Conservation (phyloP, 1,284 basidiomycete genomes). For the Ceratobasidium sp. region DNA sequence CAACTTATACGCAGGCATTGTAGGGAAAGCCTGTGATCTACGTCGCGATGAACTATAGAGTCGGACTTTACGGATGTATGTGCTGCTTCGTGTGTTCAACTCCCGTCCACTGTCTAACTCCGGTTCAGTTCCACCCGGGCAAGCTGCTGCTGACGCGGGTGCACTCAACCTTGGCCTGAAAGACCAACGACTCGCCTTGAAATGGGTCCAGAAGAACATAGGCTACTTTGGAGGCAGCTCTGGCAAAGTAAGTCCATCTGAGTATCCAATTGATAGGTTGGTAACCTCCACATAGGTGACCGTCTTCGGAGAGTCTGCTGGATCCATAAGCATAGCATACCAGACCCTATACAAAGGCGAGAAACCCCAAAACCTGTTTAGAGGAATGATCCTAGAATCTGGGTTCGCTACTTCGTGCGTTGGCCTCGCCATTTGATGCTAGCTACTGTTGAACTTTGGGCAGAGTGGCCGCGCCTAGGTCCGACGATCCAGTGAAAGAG, state of each 20-base stretch:
- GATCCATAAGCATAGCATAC: conserved; percentile 49
- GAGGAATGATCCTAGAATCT: conserved; percentile 47
- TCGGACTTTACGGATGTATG: conserved; percentile 37
- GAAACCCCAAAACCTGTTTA: conserved; percentile 30
- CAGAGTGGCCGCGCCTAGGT: not conserved
- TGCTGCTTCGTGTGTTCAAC: conserved; percentile 1
- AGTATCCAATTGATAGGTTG: not conserved
- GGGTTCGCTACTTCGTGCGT: conserved; percentile 43
- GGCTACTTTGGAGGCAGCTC: conserved; percentile 62
- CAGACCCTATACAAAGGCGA: conserved; percentile 50
- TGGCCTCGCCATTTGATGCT: not conserved
- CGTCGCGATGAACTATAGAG: conserved; percentile 56
- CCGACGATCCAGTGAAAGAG: not conserved
- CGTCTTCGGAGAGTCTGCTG: conserved; percentile 54
- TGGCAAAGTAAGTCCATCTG: conserved; percentile 51
- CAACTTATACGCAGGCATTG: not conserved
- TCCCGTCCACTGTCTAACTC: conserved; percentile 16
- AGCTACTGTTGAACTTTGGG: too few relatives aligned
- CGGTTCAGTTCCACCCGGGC: conserved; percentile 53
- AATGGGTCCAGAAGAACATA: conserved; percentile 65
- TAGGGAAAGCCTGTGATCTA: conserved; percentile 52
- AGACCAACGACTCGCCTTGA: conserved; percentile 61
- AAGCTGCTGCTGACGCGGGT: conserved; percentile 50
- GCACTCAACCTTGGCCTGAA: conserved; percentile 55
- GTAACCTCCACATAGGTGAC: conserved; percentile 37